A percentile compares a stretch with the other conserved stretches of the same genome.
Conservation (phyloP, 176 grass and related monocot species). For the Raddia distichophylla region DNA sequence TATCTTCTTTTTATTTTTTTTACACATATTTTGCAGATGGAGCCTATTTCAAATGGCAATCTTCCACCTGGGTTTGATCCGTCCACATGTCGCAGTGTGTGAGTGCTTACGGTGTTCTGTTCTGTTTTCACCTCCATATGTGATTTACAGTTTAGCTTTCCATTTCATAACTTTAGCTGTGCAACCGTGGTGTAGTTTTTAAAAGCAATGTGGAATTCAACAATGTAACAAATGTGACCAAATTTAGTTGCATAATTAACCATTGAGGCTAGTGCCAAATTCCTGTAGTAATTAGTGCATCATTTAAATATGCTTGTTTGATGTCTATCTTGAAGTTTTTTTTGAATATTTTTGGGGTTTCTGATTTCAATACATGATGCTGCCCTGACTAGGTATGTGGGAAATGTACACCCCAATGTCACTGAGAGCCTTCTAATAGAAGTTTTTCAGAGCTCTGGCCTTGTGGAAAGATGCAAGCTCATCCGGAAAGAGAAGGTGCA, state of each 20-base stretch:
- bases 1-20: conserved; percentile 59
- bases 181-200: conserved; percentile 8
- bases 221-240: not conserved
- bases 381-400: conserved; percentile 69
- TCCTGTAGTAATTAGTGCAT: conserved; percentile 30
- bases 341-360: conserved; percentile 21
- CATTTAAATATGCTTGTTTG: conserved; percentile 2
- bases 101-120: conserved; percentile 68
- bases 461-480: conserved; percentile 86
- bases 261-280: conserved; percentile 2
- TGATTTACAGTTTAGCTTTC: conserved; percentile 7
- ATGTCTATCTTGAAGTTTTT: conserved; percentile 15
- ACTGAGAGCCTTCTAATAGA: conserved; percentile 75
- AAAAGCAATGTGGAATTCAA: conserved; percentile 17
- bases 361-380: conserved; percentile 34
- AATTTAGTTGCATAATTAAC: conserved; percentile 24
- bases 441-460: conserved; percentile 77
- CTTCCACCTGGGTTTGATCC: conserved; percentile 91
- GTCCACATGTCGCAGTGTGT: conserved; percentile 93
- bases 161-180: not conserved
- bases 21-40: conserved; percentile 85
- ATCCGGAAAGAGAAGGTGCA: conserved; percentile 87
- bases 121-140: conserved; percentile 44
- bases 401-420: conserved; percentile 78
- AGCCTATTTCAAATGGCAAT: conserved; percentile 94